Evolutionary conservation across 345 rosid species (phyloP).

Genomic region (Salix exigua): DNA sequence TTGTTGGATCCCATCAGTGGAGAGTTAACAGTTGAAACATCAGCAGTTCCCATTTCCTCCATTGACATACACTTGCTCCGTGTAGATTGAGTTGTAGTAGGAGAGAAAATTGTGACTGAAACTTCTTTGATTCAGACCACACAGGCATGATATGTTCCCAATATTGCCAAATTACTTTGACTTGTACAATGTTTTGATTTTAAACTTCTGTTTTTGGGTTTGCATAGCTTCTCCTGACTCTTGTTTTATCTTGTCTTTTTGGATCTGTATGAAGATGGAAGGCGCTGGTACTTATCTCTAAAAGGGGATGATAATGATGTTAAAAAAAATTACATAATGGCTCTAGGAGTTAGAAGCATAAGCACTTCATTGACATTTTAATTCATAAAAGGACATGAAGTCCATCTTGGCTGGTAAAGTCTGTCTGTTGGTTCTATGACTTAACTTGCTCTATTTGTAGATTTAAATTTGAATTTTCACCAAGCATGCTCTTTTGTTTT

Average conservation of each 20-base stretch:
- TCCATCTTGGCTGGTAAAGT: no score
- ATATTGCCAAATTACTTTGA: background rate
- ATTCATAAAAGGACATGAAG: no score
- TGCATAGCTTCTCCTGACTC: slow-evolving; percentile 1
- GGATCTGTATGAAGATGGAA: no score
- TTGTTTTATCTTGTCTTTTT: background rate
- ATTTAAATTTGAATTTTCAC: no score
- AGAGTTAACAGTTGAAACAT: slow-evolving; percentile 70
- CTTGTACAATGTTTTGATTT: background rate
- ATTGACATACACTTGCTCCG: slow-evolving; percentile 72
- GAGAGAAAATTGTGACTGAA: slow-evolving; percentile 77
- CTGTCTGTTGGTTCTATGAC: no score
- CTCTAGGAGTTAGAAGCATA: no score
- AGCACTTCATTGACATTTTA: no score
- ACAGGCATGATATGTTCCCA: slow-evolving; percentile 43
- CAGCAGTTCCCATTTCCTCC: slow-evolving; percentile 68
- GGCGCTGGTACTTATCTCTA: background rate
- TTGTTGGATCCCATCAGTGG: slow-evolving; percentile 73
- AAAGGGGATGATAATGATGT: background rate
- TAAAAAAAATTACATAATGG: no score
- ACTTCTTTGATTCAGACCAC: slow-evolving; percentile 89
- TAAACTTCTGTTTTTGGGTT: slow-evolving; percentile 45
- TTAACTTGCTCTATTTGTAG: no score
- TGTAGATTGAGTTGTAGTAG: slow-evolving; percentile 67
- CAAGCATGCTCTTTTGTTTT: no score